Conservation (phyloP, 164 flowering plant genomes). For the Liquidambar formosana region DNA sequence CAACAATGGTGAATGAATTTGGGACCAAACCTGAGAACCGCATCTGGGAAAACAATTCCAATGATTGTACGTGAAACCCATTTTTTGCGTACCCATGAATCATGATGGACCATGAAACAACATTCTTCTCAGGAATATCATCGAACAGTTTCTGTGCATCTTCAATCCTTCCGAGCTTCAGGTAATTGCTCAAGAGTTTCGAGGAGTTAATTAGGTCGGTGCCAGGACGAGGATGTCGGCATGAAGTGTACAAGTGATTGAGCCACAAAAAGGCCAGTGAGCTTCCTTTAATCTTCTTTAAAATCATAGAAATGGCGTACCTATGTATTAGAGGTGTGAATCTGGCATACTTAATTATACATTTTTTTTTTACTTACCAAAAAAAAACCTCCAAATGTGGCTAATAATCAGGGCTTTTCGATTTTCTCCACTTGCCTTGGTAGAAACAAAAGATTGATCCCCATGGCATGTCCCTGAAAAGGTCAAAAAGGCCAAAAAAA, state of each 20-base stretch:
- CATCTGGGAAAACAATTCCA: conserved; percentile 33
- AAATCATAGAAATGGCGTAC: background rate
- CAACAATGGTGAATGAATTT: conserved; percentile 43
- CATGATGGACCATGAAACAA: conserved; percentile 34
- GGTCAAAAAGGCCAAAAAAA: too few relatives aligned
- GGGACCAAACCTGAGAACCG: conserved; percentile 20
- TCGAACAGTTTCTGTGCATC: conserved; percentile 41
- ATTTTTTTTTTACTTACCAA: too few relatives aligned
- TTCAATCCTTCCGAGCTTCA: conserved; percentile 17
- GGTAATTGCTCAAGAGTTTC: conserved; percentile 16
- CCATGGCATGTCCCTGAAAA: too few relatives aligned
- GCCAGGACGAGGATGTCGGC: background rate
- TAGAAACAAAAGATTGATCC: too few relatives aligned
- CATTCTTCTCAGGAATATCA: conserved; percentile 26
- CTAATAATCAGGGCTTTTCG: too few relatives aligned
- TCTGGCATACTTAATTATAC: too few relatives aligned
- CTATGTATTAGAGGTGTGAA: too few relatives aligned
- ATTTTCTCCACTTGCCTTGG: too few relatives aligned
- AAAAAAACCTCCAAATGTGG: too few relatives aligned
- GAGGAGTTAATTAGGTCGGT: background rate
- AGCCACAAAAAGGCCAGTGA: background rate
- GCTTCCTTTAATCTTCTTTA: background rate
- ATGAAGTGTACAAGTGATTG: background rate
- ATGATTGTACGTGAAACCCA: conserved; percentile 21
- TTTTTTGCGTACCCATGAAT: conserved; percentile 35